phyloP scores from a whole-genome alignment of 2,329 filamentous ascomycete species.

The Cladophialophora yegresii region DNA sequence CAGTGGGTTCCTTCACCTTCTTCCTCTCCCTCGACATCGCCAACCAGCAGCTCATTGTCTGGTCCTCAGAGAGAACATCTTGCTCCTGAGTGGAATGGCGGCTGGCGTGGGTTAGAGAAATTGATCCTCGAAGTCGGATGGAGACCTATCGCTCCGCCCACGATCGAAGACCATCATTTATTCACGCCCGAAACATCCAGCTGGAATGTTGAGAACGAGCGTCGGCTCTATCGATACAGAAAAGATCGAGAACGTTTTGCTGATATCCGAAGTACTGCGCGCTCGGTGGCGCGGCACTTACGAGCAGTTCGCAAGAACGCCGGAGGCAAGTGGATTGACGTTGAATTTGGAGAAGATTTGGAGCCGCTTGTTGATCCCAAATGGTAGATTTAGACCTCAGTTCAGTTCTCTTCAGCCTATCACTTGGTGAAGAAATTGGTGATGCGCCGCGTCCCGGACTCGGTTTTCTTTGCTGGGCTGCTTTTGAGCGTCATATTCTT shows the following conservation, averaged over 20 bases:
- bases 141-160: constrained; percentile 38
- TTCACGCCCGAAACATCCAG: constrained; percentile 17
- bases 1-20: constrained; percentile 40
- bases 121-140: constrained; percentile 48
- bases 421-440: constrained; percentile 52
- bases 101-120: constrained; percentile 50
- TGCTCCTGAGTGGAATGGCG: constrained; percentile 50
- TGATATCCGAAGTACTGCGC: constrained; percentile 38
- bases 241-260: constrained; percentile 42
- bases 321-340: constrained; percentile 46
- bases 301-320: constrained; percentile 39
- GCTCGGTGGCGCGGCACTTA: constrained; percentile 41
- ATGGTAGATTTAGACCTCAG: not conserved
- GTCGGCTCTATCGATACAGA: constrained; percentile 39
- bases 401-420: not conserved
- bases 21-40: constrained; percentile 3
- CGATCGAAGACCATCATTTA: constrained; percentile 19
- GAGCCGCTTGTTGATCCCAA: not conserved
- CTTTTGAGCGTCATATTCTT: constrained; percentile 49
- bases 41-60: not conserved
- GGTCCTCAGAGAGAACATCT: constrained; percentile 18
- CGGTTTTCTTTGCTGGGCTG: constrained; percentile 45
- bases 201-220: constrained; percentile 43
- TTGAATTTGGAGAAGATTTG: constrained; percentile 34
- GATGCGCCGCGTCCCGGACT: constrained; percentile 56